A percentile compares a stretch with the other conserved stretches of the same genome.
Conservation (phyloP, 306 rosid genomes). For the Glycine latifolia region DNA sequence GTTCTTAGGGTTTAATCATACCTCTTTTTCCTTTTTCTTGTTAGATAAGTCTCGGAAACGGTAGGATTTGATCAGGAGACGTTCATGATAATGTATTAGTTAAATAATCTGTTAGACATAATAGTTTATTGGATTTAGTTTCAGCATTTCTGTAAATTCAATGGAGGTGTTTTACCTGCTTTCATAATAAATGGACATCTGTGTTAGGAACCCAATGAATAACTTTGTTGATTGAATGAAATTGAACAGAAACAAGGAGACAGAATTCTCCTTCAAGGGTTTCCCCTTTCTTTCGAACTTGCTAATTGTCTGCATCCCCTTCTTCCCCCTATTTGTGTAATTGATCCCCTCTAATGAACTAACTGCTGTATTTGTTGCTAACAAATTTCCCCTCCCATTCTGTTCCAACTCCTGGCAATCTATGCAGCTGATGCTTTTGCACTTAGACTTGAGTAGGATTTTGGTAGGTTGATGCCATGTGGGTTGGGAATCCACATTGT, state of each 20-base stretch:
- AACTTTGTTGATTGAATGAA: background rate
- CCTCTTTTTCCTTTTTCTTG: conserved; percentile 17
- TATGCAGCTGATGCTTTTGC: background rate
- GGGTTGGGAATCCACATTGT: no score
- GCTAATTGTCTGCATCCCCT: background rate
- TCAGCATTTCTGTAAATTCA: background rate
- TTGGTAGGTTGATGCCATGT: no score
- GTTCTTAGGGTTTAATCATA: background rate
- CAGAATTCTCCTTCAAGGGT: background rate
- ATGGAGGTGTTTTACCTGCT: background rate
- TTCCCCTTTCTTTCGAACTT: background rate
- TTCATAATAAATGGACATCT: background rate
- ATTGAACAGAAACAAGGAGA: background rate
- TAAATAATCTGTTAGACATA: conserved; percentile 15
- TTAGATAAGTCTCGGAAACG: background rate
- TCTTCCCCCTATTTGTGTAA: background rate
- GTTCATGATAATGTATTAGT: background rate
- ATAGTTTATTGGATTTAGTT: conserved; percentile 19
- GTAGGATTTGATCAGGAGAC: background rate
- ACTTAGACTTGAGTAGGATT: no score
- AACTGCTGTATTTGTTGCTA: background rate
- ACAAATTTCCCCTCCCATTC: background rate
- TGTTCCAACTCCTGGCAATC: background rate
- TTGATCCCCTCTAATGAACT: background rate
- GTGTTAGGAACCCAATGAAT: background rate